phyloP scores from a whole-genome alignment of 2,329 filamentous ascomycete species.

The Neofusicoccum umdonicola region DNA sequence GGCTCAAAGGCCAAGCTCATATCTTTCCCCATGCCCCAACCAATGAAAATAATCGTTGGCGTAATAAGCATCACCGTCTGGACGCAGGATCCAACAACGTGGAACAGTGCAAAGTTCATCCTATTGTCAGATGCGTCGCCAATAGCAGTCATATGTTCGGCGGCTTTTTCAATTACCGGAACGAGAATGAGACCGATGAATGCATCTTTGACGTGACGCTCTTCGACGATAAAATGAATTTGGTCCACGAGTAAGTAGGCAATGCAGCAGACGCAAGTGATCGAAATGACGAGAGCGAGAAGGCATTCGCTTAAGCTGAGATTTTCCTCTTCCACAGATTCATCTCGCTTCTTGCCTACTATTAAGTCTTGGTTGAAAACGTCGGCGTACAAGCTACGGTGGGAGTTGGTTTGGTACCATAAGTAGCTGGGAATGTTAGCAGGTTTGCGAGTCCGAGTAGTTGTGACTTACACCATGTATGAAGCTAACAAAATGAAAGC shows the following conservation, averaged over 20 bases:
- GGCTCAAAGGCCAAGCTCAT: constrained; percentile 85
- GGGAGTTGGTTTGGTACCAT: constrained; percentile 72
- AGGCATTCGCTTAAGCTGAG: constrained; percentile 73
- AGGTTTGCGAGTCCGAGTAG: neutral
- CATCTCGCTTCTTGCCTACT: constrained; percentile 61
- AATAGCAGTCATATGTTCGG: constrained; percentile 79
- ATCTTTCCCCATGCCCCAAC: constrained; percentile 68
- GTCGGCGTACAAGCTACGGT: constrained; percentile 73
- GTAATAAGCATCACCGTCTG: constrained; percentile 89
- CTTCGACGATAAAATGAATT: constrained; percentile 63
- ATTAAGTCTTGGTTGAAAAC: constrained; percentile 70
- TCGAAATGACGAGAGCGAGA: constrained; percentile 61
- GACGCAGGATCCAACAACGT: constrained; percentile 82
- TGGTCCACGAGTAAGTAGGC: constrained; percentile 73
- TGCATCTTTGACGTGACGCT: constrained; percentile 48
- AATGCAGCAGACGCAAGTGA: constrained; percentile 70
- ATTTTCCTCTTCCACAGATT: constrained; percentile 62
- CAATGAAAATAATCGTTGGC: constrained; percentile 77
- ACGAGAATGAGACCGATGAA: constrained; percentile 74
- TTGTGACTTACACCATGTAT: constrained; percentile 46
- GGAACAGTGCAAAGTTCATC: constrained; percentile 81
- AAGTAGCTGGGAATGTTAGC: constrained; percentile 40
- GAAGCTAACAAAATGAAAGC: constrained; percentile 69
- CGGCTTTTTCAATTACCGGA: constrained; percentile 79
- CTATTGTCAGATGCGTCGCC: constrained; percentile 82